A percentile compares a stretch with the other conserved stretches of the same genome.
These are phyloP conservation scores for Rhizophlyctis rosea DNA, from an alignment of 192 early-diverging fungal genomes.

Conservation along the genomic window DNA sequence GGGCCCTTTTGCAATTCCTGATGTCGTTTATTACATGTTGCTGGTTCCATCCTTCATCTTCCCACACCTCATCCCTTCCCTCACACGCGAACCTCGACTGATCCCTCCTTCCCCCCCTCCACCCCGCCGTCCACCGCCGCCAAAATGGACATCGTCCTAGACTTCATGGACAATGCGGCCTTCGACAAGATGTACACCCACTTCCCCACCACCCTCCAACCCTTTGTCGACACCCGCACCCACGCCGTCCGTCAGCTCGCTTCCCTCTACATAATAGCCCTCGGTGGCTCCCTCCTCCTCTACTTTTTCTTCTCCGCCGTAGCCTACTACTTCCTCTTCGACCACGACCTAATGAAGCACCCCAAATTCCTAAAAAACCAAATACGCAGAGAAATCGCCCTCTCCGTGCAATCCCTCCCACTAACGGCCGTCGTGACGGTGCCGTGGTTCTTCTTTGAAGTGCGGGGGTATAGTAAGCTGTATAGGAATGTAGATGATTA, in stretches of 20 bases:
- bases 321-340: slow-evolving; percentile 85
- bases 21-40: too few relatives aligned
- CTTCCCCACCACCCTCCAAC: slow-evolving; percentile 29
- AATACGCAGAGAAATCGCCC: slow-evolving; percentile 78
- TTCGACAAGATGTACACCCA: slow-evolving; percentile 31
- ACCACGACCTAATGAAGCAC: slow-evolving; percentile 85
- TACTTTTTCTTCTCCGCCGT: slow-evolving; percentile 76
- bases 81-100: too few relatives aligned
- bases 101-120: too few relatives aligned
- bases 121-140: background rate
- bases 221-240: slow-evolving; percentile 50
- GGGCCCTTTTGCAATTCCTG: too few relatives aligned
- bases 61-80: too few relatives aligned
- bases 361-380: slow-evolving; percentile 92
- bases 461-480: slow-evolving; percentile 82
- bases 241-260: slow-evolving; percentile 69
- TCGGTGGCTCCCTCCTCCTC: slow-evolving; percentile 70
- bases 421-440: slow-evolving; percentile 77
- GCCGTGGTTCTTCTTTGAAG: slow-evolving; percentile 89
- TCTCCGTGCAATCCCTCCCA: slow-evolving; percentile 76
- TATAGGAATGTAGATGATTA: slow-evolving; percentile 70
- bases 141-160: slow-evolving; percentile 29
- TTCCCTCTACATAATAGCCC: slow-evolving; percentile 69
- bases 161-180: slow-evolving; percentile 36
- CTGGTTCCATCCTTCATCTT: too few relatives aligned